These are phyloP conservation scores for Trichoderma sp. DNA, from an alignment of 2,329 filamentous ascomycete genomes.

Conservation along the genomic window DNA sequence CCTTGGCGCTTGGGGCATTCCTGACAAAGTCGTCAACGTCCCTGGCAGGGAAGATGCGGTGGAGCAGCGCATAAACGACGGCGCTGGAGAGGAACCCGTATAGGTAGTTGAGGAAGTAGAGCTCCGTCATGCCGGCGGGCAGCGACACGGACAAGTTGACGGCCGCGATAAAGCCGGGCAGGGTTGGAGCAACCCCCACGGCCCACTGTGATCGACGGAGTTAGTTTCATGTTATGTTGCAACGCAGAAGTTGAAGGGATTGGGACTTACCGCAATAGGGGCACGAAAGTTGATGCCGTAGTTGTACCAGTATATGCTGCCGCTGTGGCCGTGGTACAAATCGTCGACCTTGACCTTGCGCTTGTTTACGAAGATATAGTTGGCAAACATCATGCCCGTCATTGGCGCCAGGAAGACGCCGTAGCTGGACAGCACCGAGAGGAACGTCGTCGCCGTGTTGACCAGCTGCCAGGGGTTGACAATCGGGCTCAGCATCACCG, in stretches of 20 bases:
- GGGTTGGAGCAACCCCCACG: slow-evolving; percentile 44
- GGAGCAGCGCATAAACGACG: slow-evolving; percentile 40
- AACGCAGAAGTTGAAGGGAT: background rate
- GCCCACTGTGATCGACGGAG: slow-evolving; percentile 40
- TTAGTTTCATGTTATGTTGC: background rate
- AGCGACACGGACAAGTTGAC: slow-evolving; percentile 43
- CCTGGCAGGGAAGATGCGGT: slow-evolving; percentile 38
- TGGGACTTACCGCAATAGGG: slow-evolving; percentile 42
- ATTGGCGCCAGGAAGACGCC: slow-evolving; percentile 46
- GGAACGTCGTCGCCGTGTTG: slow-evolving; percentile 43
- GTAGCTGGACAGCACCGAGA: slow-evolving; percentile 44
- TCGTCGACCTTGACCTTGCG: slow-evolving; percentile 44
- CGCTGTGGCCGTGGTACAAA: slow-evolving; percentile 39
- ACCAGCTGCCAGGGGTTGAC: slow-evolving; percentile 48
- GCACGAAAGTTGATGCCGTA: slow-evolving; percentile 49
- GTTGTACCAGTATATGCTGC: slow-evolving; percentile 47
- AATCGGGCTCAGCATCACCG: slow-evolving; percentile 42
- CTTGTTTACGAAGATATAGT: slow-evolving; percentile 42
- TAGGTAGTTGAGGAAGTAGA: slow-evolving; percentile 47
- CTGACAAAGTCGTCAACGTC: slow-evolving; percentile 39
- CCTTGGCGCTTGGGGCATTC: slow-evolving; percentile 31
- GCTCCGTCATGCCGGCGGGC: slow-evolving; percentile 43
- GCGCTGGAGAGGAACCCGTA: slow-evolving; percentile 45
- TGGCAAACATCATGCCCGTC: slow-evolving; percentile 47
- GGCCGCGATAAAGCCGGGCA: slow-evolving; percentile 50